A percentile compares a stretch with the other conserved stretches of the same genome.
Conservation (phyloP, 331 rosid genomes). For the Malus hybrid region DNA sequence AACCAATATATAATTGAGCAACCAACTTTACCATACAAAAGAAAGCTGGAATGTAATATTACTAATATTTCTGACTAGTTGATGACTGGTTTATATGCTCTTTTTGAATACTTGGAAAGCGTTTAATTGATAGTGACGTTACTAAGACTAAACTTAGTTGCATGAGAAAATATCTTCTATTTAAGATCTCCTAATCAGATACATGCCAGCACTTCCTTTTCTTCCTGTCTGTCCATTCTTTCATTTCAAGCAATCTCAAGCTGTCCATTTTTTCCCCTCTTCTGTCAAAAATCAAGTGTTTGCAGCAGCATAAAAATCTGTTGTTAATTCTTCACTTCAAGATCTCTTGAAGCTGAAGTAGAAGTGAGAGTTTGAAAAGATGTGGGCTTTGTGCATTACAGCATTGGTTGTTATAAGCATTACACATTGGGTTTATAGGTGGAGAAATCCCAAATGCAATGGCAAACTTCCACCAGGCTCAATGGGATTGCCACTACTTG, state of each 20-base stretch:
- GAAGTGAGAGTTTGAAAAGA: conserved; percentile 14
- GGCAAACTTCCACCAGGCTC: conserved; percentile 99
- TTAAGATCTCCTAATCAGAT: conserved; percentile 42
- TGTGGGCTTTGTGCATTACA: conserved; percentile 61
- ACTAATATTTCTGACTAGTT: conserved; percentile 12
- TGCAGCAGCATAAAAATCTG: background rate
- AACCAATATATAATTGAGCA: conserved; percentile 52
- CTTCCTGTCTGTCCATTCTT: conserved; percentile 35
- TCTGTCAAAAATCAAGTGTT: conserved; percentile 1
- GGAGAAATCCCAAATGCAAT: conserved; percentile 78
- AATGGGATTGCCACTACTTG: conserved; percentile 93
- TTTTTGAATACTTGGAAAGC: no score
- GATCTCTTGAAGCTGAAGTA: conserved; percentile 3
- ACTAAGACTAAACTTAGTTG: no score
- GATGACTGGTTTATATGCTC: background rate
- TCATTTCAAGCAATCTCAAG: conserved; percentile 13
- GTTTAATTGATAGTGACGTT: no score
- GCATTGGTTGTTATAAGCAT: conserved; percentile 44
- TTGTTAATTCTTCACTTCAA: conserved; percentile 10
- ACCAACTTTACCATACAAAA: conserved; percentile 38
- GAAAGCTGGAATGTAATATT: conserved; percentile 16
- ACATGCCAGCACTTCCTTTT: conserved; percentile 58
- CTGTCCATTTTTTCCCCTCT: conserved; percentile 9
- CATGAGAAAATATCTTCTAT: conserved; percentile 23
- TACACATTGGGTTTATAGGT: conserved; percentile 69